phyloP scores from a whole-genome alignment of 306 rosid species.

The Prinsepia uniflora region DNA sequence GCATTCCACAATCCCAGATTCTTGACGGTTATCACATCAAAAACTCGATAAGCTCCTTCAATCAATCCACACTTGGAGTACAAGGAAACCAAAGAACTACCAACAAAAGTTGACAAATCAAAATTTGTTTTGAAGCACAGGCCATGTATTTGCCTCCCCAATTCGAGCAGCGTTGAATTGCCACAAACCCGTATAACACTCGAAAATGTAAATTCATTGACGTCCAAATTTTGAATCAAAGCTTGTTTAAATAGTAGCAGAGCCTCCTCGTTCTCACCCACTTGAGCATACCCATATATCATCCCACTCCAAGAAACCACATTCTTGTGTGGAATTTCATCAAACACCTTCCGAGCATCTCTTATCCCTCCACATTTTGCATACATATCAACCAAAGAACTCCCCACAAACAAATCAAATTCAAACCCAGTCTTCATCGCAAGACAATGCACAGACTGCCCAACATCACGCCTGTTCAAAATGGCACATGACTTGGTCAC shows the following conservation, averaged over 20 bases:
- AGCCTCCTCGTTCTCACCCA: conserved; percentile 69
- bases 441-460: conserved; percentile 47
- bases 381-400: conserved; percentile 68
- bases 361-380: conserved; percentile 48
- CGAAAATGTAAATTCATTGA: conserved; percentile 76
- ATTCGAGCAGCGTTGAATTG: conserved; percentile 53
- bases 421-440: conserved; percentile 51
- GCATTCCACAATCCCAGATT: conserved; percentile 96
- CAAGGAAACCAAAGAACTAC: conserved; percentile 67
- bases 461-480: conserved; percentile 38
- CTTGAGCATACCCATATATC: conserved; percentile 66
- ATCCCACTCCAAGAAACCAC: conserved; percentile 86
- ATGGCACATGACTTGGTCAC: conserved; percentile 64
- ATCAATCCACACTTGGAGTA: conserved; percentile 76
- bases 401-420: conserved; percentile 62
- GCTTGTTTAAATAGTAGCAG: conserved; percentile 55
- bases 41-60: conserved; percentile 63
- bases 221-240: conserved; percentile 36
- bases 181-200: conserved; percentile 74
- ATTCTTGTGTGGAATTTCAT: conserved; percentile 66
- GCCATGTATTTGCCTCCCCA: conserved; percentile 75
- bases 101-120: conserved; percentile 69
- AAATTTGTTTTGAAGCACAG: conserved; percentile 68
- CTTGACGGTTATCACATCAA: conserved; percentile 45
- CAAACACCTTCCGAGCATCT: conserved; percentile 52